Percentiles rank a stretch among this genome's conserved stretches.
Conservation (phyloP, 352 stramenopile genomes). For the Phytophthora idaei region DNA sequence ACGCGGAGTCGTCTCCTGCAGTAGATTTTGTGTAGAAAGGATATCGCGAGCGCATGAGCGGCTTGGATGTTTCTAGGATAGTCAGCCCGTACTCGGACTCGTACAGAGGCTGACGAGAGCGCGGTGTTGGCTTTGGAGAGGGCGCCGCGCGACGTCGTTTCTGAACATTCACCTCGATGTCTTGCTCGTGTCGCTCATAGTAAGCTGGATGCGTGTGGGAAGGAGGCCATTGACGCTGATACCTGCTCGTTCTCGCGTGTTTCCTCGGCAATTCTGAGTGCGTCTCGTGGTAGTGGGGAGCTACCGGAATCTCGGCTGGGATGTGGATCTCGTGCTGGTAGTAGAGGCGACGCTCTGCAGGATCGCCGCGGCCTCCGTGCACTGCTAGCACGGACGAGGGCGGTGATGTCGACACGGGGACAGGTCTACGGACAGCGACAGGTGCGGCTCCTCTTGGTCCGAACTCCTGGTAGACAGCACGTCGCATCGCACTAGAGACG, state of each 20-base stretch:
- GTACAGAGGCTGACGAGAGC: slow-evolving; percentile 13
- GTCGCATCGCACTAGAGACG: slow-evolving; percentile 7
- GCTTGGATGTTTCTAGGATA: slow-evolving; percentile 23
- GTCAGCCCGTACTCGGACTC: slow-evolving; percentile 20
- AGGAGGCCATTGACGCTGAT: slow-evolving; percentile 1
- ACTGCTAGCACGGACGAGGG: background rate
- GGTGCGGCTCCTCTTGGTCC: background rate
- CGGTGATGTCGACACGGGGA: background rate
- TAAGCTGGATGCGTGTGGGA: background rate
- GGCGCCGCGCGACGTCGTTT: slow-evolving; percentile 24
- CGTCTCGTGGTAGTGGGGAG: slow-evolving; percentile 2
- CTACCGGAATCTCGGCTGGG: slow-evolving; percentile 9
- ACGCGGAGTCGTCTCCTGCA: background rate
- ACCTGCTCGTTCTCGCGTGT: slow-evolving; percentile 6
- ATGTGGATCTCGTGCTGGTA: slow-evolving; percentile 24
- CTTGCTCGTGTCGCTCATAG: slow-evolving; percentile 7
- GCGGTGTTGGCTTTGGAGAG: background rate
- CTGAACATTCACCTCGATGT: slow-evolving; percentile 2
- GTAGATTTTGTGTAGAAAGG: background rate
- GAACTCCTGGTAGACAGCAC: slow-evolving; percentile 15
- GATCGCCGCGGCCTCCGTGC: background rate
- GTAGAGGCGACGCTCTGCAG: slow-evolving; percentile 13
- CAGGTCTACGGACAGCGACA: background rate
- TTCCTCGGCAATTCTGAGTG: slow-evolving; percentile 8
- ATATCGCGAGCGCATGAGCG: slow-evolving; percentile 6